Conservation (phyloP, 2,329 filamentous ascomycete genomes). For the Monosporascus sp. region DNA sequence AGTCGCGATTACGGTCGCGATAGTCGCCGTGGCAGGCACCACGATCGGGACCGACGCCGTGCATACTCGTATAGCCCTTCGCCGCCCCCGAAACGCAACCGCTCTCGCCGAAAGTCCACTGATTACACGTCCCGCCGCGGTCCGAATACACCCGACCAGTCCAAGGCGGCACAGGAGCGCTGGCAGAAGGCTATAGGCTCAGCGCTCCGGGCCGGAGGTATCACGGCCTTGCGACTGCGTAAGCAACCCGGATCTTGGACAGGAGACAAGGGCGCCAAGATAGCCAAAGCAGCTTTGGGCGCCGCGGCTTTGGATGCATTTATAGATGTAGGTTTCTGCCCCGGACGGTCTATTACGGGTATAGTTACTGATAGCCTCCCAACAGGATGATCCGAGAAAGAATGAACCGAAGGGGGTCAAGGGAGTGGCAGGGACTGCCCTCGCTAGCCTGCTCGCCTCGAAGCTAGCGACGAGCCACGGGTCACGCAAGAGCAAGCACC, state of each 20-base stretch:
- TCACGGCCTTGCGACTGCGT: slow-evolving; percentile 42
- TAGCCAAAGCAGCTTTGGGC: slow-evolving; percentile 43
- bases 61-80: slow-evolving; percentile 7
- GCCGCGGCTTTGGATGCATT: slow-evolving; percentile 45
- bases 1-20: slow-evolving; percentile 10
- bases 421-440: no score
- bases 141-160: slow-evolving; percentile 1
- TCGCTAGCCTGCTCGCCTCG: no score
- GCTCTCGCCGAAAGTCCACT: slow-evolving; percentile 2
- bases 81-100: slow-evolving; percentile 1
- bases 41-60: slow-evolving; percentile 3
- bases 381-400: no score
- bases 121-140: slow-evolving; percentile 5
- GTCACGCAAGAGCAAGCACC: no score
- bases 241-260: slow-evolving; percentile 41
- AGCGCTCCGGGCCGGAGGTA: slow-evolving; percentile 42
- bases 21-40: background rate
- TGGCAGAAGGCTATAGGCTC: slow-evolving; percentile 37
- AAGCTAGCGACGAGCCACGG: no score
- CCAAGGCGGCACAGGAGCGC: slow-evolving; percentile 12
- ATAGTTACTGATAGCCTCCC: no score
- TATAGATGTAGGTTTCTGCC: slow-evolving; percentile 18
- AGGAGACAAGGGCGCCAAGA: slow-evolving; percentile 42
- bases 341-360: no score
- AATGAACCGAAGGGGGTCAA: no score